These are phyloP conservation scores for Saraca asoca DNA, from an alignment of 331 rosid genomes.

Conservation along the genomic window DNA sequence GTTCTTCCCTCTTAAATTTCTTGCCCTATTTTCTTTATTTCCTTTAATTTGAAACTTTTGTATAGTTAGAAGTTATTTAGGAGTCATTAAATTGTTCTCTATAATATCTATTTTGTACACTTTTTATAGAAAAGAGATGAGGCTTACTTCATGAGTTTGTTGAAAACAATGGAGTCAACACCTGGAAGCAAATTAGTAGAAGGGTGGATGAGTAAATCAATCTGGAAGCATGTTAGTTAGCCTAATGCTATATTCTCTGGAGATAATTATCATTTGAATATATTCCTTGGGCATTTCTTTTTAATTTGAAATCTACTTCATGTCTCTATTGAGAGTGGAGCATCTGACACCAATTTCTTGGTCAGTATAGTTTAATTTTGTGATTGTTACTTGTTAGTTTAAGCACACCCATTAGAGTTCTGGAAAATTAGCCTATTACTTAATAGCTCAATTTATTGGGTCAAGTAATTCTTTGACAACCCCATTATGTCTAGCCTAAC, in stretches of 20 bases:
- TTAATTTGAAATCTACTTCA: constrained; percentile 17
- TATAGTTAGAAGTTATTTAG: constrained; percentile 15
- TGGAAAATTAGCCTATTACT: neutral
- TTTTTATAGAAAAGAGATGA: constrained; percentile 80
- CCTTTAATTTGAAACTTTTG: constrained; percentile 9
- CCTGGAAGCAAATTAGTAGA: constrained; percentile 80
- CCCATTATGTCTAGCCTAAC: neutral
- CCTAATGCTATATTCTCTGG: constrained; percentile 21
- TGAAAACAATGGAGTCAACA: constrained; percentile 79
- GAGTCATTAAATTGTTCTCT: constrained; percentile 17
- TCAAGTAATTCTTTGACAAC: neutral
- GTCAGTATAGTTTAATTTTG: constrained; percentile 18
- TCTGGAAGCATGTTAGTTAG: constrained; percentile 93
- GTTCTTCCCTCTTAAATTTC: neutral
- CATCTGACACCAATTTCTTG: constrained; percentile 19
- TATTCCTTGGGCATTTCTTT: neutral
- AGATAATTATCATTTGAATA: constrained; percentile 7
- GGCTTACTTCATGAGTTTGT: constrained; percentile 71
- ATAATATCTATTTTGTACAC: constrained; percentile 21
- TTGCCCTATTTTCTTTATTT: constrained; percentile 9
- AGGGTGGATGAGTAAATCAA: constrained; percentile 83
- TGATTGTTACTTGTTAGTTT: constrained; percentile 11
- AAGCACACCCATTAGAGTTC: neutral
- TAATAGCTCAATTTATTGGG: neutral
- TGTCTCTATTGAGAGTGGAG: constrained; percentile 18